Evolutionary conservation across 306 rosid species (phyloP), one percentile per base, ranked within the genome.

Genomic region (Coriaria nepalensis): DNA sequence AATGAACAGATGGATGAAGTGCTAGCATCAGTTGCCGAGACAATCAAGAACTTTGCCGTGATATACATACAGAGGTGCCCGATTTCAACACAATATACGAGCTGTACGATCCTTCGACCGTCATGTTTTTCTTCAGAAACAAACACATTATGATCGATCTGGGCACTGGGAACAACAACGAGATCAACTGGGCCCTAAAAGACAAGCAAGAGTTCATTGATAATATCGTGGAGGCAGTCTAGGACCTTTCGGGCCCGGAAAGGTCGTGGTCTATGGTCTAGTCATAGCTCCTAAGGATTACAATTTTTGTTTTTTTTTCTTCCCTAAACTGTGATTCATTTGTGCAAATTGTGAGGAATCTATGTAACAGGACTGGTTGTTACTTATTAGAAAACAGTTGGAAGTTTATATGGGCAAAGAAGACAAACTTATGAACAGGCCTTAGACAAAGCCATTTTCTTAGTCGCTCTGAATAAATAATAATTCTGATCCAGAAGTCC

Each of bases 111-210:
- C 98, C 95, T 0, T 81, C 94, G 2, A 90, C 95, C 0, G 82
- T 90, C 6, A 85, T 90, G 98, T 90, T 90, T 67, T 90, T 90
- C 77, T 84, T 84, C 65, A 75, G 95, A 68, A 90, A 90, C 82
- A 90, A 85, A 56, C 95, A 90, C 78, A 90, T 90, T 34, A 90
- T 90, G 98, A 90, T 90, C 40, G 94, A 90, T 33, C 98, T 90
- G 47, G 95, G 98, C 37, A 90, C 98, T n/a, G 94, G 96, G 6
- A 90, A 85, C 78, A 90, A 90, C 81, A 90, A 90, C 72, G 84
- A 90, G 82, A 90, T 90, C 49, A 90, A 90, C 51, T 84, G 94
- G 95, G 98, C 95, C 44, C 83, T 90, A 43, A 84, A 90, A 78
- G 92, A 90, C 75, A 90, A 90, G 72, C 97, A 90, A 43, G 94